Percentiles rank a stretch among this genome's conserved stretches.
These are phyloP conservation scores for Xylaria hypoxylon DNA, from an alignment of 2,329 filamentous ascomycete species.

Conservation along the genomic window DNA sequence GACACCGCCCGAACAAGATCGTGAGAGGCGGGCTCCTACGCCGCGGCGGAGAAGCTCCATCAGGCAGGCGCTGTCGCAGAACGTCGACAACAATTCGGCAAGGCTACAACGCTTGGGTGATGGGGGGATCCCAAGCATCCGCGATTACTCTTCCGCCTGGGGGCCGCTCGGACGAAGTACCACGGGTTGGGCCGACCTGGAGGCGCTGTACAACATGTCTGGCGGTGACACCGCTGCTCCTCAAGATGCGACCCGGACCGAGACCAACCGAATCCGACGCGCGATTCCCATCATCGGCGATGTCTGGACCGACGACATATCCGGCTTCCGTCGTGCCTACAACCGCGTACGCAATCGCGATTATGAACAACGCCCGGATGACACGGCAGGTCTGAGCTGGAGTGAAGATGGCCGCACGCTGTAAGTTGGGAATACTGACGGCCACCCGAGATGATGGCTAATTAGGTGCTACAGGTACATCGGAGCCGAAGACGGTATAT, in stretches of 20 bases:
- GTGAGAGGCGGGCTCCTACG: slow-evolving; percentile 48
- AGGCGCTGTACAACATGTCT: slow-evolving; percentile 57
- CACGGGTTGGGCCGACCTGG: slow-evolving; percentile 57
- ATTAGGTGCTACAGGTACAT: slow-evolving; percentile 62
- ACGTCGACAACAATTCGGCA: slow-evolving; percentile 43
- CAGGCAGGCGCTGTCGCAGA: slow-evolving; percentile 49
- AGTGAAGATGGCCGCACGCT: slow-evolving; percentile 69
- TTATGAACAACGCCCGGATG: slow-evolving; percentile 62
- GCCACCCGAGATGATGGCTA: slow-evolving; percentile 27
- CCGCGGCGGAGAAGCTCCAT: slow-evolving; percentile 49
- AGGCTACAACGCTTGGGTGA: slow-evolving; percentile 41
- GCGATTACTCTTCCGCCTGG: slow-evolving; percentile 46
- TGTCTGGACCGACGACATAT: slow-evolving; percentile 48
- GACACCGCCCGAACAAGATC: slow-evolving; percentile 47
- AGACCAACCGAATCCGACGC: slow-evolving; percentile 47
- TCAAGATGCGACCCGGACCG: slow-evolving; percentile 47
- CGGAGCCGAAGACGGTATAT: slow-evolving; percentile 78
- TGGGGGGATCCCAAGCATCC: slow-evolving; percentile 37
- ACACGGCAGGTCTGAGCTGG: slow-evolving; percentile 72
- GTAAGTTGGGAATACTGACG: slow-evolving; percentile 59
- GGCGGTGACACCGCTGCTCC: slow-evolving; percentile 41
- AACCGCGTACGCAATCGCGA: slow-evolving; percentile 50
- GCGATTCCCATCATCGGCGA: slow-evolving; percentile 50
- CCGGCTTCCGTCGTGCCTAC: slow-evolving; percentile 45
- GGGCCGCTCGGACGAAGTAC: slow-evolving; percentile 44